Percentiles rank a stretch among this genome's conserved stretches.
phyloP scores from a whole-genome alignment of 495 filamentous ascomycete genomes.

The Aspergillus haitiensis region DNA sequence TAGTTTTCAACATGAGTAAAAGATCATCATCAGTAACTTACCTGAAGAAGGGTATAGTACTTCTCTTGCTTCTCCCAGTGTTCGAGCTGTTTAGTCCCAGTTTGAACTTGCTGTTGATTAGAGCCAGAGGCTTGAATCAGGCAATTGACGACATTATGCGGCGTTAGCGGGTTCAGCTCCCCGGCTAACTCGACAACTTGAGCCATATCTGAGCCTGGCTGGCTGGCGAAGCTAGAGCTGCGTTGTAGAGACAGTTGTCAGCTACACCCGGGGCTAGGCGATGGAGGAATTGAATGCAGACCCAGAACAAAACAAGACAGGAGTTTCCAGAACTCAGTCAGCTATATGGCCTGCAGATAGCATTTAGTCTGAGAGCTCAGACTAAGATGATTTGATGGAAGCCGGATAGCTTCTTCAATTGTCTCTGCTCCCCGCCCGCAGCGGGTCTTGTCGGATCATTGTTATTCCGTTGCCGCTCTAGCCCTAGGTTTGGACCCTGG shows the following conservation, averaged over 20 bases:
- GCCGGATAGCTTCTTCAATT: slow-evolving; percentile 15
- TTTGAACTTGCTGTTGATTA: slow-evolving; percentile 71
- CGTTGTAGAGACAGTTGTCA: slow-evolving; percentile 2
- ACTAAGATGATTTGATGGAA: slow-evolving; percentile 5
- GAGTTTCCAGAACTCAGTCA: slow-evolving; percentile 6
- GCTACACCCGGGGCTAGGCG: not conserved
- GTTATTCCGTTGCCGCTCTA: slow-evolving; percentile 27
- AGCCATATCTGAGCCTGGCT: slow-evolving; percentile 34
- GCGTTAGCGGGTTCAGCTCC: slow-evolving; percentile 62
- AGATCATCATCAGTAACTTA: slow-evolving; percentile 19
- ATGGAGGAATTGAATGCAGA: slow-evolving; percentile 5
- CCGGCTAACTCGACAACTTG: slow-evolving; percentile 55
- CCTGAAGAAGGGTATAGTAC: slow-evolving; percentile 81
- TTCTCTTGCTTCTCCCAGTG: slow-evolving; percentile 76
- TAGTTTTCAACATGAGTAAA: slow-evolving; percentile 11
- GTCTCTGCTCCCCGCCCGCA: slow-evolving; percentile 31
- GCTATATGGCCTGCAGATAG: slow-evolving; percentile 1
- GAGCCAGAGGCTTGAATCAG: slow-evolving; percentile 72
- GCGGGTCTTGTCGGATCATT: slow-evolving; percentile 25
- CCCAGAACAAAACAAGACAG: slow-evolving; percentile 7
- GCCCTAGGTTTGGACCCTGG: slow-evolving; percentile 40
- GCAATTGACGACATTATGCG: slow-evolving; percentile 68
- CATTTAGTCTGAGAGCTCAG: not conserved
- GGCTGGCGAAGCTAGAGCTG: slow-evolving; percentile 9
- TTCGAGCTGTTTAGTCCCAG: slow-evolving; percentile 78